Conservation (phyloP, 208 protist species). For the Angomonas desouzai region DNA sequence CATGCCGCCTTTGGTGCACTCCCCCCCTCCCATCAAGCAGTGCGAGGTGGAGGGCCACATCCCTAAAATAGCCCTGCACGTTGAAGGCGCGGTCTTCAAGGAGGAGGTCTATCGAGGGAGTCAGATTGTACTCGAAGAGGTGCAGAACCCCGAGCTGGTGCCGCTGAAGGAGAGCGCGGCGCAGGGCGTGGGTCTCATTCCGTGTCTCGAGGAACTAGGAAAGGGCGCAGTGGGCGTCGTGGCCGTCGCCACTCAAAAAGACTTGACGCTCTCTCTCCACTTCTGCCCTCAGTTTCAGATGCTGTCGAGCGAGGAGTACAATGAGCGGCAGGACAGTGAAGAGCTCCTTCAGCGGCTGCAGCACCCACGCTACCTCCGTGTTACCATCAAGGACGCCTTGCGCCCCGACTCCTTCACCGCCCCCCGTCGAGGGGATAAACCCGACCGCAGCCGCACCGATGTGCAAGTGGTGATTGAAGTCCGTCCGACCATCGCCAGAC, state of each 20-base stretch:
- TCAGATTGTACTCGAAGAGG: constrained; percentile 58
- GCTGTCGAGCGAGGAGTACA: constrained; percentile 71
- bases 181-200: constrained; percentile 48
- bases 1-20: constrained; percentile 33
- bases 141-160: constrained; percentile 51
- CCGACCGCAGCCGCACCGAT: constrained; percentile 20
- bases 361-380: constrained; percentile 59
- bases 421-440: constrained; percentile 7
- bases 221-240: constrained; percentile 35
- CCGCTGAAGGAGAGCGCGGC: not conserved
- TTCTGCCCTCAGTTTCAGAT: constrained; percentile 74
- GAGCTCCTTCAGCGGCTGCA: constrained; percentile 50
- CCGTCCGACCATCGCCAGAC: constrained; percentile 66
- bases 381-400: constrained; percentile 58
- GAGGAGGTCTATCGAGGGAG: constrained; percentile 19
- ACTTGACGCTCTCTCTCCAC: constrained; percentile 59
- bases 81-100: constrained; percentile 52
- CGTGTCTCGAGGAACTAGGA: constrained; percentile 56
- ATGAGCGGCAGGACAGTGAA: constrained; percentile 75
- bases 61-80: constrained; percentile 54
- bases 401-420: constrained; percentile 50
- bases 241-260: constrained; percentile 33
- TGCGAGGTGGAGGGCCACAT: constrained; percentile 83
- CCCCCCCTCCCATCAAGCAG: constrained; percentile 66
- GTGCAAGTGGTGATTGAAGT: constrained; percentile 63